These are phyloP conservation scores for Bruguiera sexangula DNA, from an alignment of 345 rosid species.

Conservation along the genomic window DNA sequence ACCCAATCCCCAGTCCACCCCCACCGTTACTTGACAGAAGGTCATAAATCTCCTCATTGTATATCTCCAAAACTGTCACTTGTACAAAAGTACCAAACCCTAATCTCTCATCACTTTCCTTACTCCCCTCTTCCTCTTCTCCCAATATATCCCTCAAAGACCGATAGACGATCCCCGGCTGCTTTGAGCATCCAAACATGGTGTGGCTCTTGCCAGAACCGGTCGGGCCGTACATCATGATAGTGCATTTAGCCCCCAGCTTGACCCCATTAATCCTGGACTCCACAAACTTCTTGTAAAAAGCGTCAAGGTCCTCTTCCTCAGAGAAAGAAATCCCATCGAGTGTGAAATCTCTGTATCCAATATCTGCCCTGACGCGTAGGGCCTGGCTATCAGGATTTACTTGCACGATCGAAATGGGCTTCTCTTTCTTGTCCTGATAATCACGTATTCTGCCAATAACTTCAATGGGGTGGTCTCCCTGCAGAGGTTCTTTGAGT, in stretches of 20 bases:
- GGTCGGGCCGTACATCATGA: slow-evolving; percentile 98
- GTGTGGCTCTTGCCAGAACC: slow-evolving; percentile 97
- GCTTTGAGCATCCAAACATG: slow-evolving; percentile 87
- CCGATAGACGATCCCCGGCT: slow-evolving; percentile 83
- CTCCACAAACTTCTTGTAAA: slow-evolving; percentile 70
- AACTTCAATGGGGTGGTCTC: slow-evolving; percentile 90
- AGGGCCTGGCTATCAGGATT: slow-evolving; percentile 58
- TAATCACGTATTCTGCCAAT: slow-evolving; percentile 68
- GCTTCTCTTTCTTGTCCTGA: slow-evolving; percentile 61
- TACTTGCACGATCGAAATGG: slow-evolving; percentile 48
- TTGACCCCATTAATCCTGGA: slow-evolving; percentile 77
- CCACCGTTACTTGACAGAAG: slow-evolving; percentile 64
- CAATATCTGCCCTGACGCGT: slow-evolving; percentile 76
- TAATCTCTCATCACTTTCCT: slow-evolving; percentile 16
- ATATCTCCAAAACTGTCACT: slow-evolving; percentile 85
- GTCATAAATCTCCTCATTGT: slow-evolving; percentile 92
- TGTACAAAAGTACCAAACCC: slow-evolving; percentile 65
- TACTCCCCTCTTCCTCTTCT: slow-evolving; percentile 43
- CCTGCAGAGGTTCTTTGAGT: slow-evolving; percentile 42
- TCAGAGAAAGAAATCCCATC: slow-evolving; percentile 88
- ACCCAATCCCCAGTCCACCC: slow-evolving; percentile 68
- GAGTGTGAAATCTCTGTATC: slow-evolving; percentile 82
- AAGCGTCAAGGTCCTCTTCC: slow-evolving; percentile 62
- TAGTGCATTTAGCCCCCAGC: slow-evolving; percentile 71
- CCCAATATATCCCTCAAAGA: slow-evolving; percentile 74